Evolutionary conservation across 108 stramenopile species (phyloP).

Genomic region (Fragilaria radians): DNA sequence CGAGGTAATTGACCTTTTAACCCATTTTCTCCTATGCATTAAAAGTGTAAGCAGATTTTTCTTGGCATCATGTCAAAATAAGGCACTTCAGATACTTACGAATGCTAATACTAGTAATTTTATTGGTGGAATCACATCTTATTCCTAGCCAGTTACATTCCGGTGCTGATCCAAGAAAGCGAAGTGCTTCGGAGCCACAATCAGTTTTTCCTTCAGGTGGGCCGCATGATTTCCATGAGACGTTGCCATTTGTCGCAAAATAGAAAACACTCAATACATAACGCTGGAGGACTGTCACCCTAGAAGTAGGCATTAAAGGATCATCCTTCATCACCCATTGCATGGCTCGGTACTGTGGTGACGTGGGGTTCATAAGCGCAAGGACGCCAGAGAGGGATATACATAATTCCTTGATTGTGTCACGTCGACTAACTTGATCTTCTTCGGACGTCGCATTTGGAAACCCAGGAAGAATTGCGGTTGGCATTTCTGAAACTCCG

Average conservation of each 20-base stretch:
- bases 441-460: too few species aligned
- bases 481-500: not conserved
- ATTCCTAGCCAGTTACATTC: slow-evolving; percentile 6
- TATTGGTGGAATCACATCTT: not conserved
- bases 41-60: too few species aligned
- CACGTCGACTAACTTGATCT: not conserved
- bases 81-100: slow-evolving; percentile 3
- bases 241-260: slow-evolving; percentile 1
- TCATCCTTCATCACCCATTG: slow-evolving; percentile 3
- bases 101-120: not conserved
- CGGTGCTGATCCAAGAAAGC: not conserved
- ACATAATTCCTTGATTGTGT: not conserved
- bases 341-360: slow-evolving; percentile 3
- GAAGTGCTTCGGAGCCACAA: not conserved
- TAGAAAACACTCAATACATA: not conserved
- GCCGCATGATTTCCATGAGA: not conserved
- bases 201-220: not conserved
- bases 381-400: not conserved
- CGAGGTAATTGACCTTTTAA: not conserved
- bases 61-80: too few species aligned
- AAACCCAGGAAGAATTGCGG: not conserved
- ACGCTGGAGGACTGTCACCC: slow-evolving; percentile 1
- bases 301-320: not conserved
- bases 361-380: not conserved
- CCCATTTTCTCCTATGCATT: slow-evolving; percentile 6